phyloP scores from a whole-genome alignment of 2,329 filamentous ascomycete species.

The Alternaria postmessia region DNA sequence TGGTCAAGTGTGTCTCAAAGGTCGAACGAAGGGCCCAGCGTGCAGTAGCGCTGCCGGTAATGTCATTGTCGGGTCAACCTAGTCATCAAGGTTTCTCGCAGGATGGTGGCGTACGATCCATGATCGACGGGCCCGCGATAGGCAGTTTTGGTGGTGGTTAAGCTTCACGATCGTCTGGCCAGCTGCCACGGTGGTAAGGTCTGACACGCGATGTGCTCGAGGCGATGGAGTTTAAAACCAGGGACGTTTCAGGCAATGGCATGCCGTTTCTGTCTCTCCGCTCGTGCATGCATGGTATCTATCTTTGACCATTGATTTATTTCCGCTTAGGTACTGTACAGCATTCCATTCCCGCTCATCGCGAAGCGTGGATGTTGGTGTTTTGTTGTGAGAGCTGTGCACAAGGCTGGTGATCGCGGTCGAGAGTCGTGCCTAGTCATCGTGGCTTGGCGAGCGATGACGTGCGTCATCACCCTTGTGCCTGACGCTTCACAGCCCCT shows the following conservation, averaged over 20 bases:
- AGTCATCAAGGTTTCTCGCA: slow-evolving; percentile 30
- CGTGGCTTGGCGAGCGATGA: slow-evolving; percentile 19
- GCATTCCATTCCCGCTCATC: not conserved
- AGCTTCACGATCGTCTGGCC: slow-evolving; percentile 50
- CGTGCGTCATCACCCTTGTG: slow-evolving; percentile 15
- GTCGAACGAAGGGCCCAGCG: slow-evolving; percentile 24
- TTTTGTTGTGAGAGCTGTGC: slow-evolving; percentile 11
- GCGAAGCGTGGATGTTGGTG: slow-evolving; percentile 1
- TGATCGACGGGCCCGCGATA: slow-evolving; percentile 29
- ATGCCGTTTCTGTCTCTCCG: slow-evolving; percentile 8
- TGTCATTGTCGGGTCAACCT: slow-evolving; percentile 35
- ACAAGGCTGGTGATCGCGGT: slow-evolving; percentile 20
- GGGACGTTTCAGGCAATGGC: slow-evolving; percentile 37
- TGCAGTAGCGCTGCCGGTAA: slow-evolving; percentile 23
- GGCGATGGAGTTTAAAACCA: slow-evolving; percentile 38
- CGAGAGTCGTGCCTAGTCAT: slow-evolving; percentile 22
- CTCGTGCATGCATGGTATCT: slow-evolving; percentile 9
- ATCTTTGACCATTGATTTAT: slow-evolving; percentile 14
- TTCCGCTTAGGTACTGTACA: not conserved
- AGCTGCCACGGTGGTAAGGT: slow-evolving; percentile 36
- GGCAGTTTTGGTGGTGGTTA: slow-evolving; percentile 24
- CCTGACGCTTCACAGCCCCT: not conserved
- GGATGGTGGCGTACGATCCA: slow-evolving; percentile 23
- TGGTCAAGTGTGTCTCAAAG: slow-evolving; percentile 33
- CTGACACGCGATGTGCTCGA: slow-evolving; percentile 47